A percentile compares a stretch with the other conserved stretches of the same genome.
These are phyloP conservation scores for Aspergillus glaucus DNA, from an alignment of 2,329 filamentous ascomycete species.

Conservation along the genomic window DNA sequence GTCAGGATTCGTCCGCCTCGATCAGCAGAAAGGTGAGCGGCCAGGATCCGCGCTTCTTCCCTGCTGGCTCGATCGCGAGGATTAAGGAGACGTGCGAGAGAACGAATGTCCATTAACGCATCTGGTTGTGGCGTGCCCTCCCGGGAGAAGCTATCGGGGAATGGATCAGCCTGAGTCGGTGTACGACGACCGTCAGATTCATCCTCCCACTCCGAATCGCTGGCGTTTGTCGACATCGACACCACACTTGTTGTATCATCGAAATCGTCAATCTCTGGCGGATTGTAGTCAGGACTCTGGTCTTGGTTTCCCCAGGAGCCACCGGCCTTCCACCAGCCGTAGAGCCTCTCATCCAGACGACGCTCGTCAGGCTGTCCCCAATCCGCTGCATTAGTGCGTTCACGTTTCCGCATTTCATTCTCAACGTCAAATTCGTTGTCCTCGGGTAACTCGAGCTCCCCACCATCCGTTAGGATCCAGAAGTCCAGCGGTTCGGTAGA, in stretches of 20 bases:
- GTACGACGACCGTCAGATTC: slow-evolving; percentile 54
- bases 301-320: slow-evolving; percentile 83
- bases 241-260: slow-evolving; percentile 76
- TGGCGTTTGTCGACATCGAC: slow-evolving; percentile 52
- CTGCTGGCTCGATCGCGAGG: slow-evolving; percentile 71
- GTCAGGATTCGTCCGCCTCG: slow-evolving; percentile 63
- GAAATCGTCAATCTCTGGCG: slow-evolving; percentile 45
- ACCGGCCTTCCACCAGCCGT: slow-evolving; percentile 75
- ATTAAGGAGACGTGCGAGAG: slow-evolving; percentile 74
- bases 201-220: slow-evolving; percentile 46
- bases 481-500: slow-evolving; percentile 41
- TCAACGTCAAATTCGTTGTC: slow-evolving; percentile 73
- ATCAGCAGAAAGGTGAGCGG: slow-evolving; percentile 65
- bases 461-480: slow-evolving; percentile 49
- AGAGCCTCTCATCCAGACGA: slow-evolving; percentile 66
- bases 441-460: slow-evolving; percentile 50
- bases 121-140: slow-evolving; percentile 53
- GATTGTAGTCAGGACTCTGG: slow-evolving; percentile 69
- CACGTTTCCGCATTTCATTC: slow-evolving; percentile 62
- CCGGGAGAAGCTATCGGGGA: slow-evolving; percentile 41
- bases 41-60: slow-evolving; percentile 72
- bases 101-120: slow-evolving; percentile 56
- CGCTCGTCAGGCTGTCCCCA: slow-evolving; percentile 52
- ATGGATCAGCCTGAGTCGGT: slow-evolving; percentile 63
- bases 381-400: slow-evolving; percentile 39